phyloP scores from a whole-genome alignment of 306 rosid genomes.

The Fragaria vesca region DNA sequence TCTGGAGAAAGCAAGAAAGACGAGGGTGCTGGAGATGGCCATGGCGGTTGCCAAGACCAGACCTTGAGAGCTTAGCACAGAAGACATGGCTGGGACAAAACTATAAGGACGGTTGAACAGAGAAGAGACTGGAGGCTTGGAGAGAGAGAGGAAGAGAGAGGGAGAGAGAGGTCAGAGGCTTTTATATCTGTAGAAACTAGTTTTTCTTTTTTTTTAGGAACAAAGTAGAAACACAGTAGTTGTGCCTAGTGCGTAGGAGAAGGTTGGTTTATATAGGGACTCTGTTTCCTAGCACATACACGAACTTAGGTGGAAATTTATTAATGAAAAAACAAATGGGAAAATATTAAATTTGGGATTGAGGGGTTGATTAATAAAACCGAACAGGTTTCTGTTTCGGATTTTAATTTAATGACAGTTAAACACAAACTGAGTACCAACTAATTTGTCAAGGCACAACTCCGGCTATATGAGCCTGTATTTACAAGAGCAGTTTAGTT shows the following conservation, averaged over 20 bases:
- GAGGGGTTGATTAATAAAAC: not conserved
- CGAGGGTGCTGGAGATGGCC: constrained; percentile 41
- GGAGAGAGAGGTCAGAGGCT: not conserved
- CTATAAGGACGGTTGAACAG: not conserved
- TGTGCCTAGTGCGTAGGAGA: not conserved
- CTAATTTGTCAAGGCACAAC: no score
- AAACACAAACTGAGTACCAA: no score
- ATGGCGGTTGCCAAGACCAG: constrained; percentile 45
- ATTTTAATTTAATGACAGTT: no score
- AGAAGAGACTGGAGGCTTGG: not conserved
- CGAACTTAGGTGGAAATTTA: not conserved
- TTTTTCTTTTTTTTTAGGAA: no score
- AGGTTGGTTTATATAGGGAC: not conserved
- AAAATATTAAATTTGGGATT: not conserved
- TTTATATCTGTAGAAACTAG: not conserved
- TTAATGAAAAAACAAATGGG: not conserved
- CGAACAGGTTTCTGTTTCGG: no score
- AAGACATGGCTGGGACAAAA: constrained; percentile 27
- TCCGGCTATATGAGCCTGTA: no score
- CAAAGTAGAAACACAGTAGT: not conserved
- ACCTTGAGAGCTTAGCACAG: constrained; percentile 35
- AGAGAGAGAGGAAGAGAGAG: not conserved
- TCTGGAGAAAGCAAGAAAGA: constrained; percentile 40
- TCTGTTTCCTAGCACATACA: not conserved
- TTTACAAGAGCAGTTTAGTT: no score